phyloP scores from a whole-genome alignment of 768 basidiomycete genomes.

The Podaxis carcinomalis region DNA sequence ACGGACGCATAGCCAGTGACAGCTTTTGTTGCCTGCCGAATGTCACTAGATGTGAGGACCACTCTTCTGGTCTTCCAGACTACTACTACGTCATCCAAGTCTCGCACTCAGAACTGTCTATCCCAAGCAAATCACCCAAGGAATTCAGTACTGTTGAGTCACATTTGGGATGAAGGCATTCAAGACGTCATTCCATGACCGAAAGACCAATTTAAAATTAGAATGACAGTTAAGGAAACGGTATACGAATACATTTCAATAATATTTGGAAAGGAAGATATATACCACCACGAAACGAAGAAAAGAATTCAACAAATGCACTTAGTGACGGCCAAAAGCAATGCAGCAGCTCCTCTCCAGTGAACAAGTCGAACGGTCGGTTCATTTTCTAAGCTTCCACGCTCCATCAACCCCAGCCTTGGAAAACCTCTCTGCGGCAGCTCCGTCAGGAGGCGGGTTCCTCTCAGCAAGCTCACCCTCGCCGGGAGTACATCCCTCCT shows the following conservation, averaged over 20 bases:
- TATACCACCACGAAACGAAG: too few species aligned
- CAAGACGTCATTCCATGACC: not conserved
- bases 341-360: not conserved
- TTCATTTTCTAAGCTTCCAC: slow-evolving; percentile 46
- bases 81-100: too few species aligned
- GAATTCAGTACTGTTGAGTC: too few species aligned
- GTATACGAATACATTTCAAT: not conserved
- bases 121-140: too few species aligned
- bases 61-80: too few species aligned
- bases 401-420: slow-evolving; percentile 42
- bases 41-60: too few species aligned
- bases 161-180: not conserved
- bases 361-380: not conserved
- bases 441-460: slow-evolving; percentile 44
- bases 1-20: too few species aligned
- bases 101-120: too few species aligned
- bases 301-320: too few species aligned
- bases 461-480: slow-evolving; percentile 35
- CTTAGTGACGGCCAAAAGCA: not conserved
- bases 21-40: too few species aligned
- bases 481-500: slow-evolving; percentile 31
- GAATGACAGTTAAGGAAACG: not conserved
- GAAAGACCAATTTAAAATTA: not conserved
- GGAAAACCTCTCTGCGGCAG: slow-evolving; percentile 39
- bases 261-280: not conserved